Evolutionary conservation across 1,284 basidiomycete species (phyloP), one percentile per base, ranked within the genome.

Genomic region (Coniferiporia weirii): DNA sequence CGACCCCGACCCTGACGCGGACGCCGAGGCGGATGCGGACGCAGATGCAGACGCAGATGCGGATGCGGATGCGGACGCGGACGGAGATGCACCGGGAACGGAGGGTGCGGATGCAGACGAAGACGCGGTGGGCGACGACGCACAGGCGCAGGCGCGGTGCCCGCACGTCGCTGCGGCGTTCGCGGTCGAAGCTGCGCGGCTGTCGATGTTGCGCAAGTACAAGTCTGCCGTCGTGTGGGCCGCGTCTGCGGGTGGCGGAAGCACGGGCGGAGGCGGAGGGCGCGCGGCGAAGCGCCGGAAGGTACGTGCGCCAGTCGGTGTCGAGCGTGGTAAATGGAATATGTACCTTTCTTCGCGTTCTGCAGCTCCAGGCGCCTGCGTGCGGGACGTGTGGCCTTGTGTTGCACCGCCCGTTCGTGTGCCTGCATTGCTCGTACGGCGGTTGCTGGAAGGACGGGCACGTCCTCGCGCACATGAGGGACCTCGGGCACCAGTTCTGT

Each of bases 391-490:
- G 92, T 67, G 69, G 75, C 4, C 60, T 78, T 0, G 67, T 83
- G 0, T 74, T 92, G 19, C 73, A 82, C 2, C 76, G 89, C n/a
- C 90, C 91, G 1, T 87, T 89, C 69, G 84, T 83, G 7, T 95
- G 92, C 66, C 73, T 94, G 9, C 81, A 87, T n/a, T 95, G 92
- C 68, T 68, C 81, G 4, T 89, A 79, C 67, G 77, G 83, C 27
- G 91, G 88, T 6, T 95, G 92, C 66, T 89, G 86, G 89, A 64
- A 69, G 17, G 75, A 73, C 52, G 76, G 74, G 17, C 90, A 87
- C 68, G 75, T 81, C 47, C 68, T 73, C 5, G 71, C 69, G 2
- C 90, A 90, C 69, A 74, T 87, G 62, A 78, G 73, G 64, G 77
- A 81, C 19, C 66, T 75, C 2, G 76, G 76, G 0, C 90, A 92